Base-by-base conservation (phyloP, 768 basidiomycete species). In the Lanmaoa pseudosensibilis region DNA sequence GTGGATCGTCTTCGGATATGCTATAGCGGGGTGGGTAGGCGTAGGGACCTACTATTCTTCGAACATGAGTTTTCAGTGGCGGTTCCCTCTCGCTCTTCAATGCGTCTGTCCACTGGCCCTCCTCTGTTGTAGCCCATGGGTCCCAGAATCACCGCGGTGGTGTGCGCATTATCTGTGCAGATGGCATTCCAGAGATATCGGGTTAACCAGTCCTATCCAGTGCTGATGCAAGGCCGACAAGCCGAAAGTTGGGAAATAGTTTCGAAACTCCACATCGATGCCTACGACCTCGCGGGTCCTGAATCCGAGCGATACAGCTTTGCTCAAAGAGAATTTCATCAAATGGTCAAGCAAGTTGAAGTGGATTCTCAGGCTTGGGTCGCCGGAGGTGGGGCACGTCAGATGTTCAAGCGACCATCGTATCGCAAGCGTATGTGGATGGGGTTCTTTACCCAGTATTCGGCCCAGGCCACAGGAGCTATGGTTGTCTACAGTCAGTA, bases 341-440 rank as follows among this genome's bases (percentile, higher is more conserved):
- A 48, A 16, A 48, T 48, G 47, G 47, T 48, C 47, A 48, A 48
- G 30, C 50, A 41, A 33, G 30, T 47, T 32, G 44, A 47, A 16
- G 16, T 52, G 2, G 50, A 48, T 33, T 52, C 41, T 49, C 30
- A 32, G 33, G 39, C 38, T 8, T 23, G 30, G 16, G 34, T 49
- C 16, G 47, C 47, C 23, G 47, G 27, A 32, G 27, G 39, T 21
- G 40, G 41, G 6, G 30, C 21, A 32, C 15, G 30, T 33, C 50
- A 51, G 16, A 21, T 51, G 21, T 51, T 51, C 30, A 46, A 23
- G 32, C 32, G 50, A n/a, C 30, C 21, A 25, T 54, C 36, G 41
- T 55, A 55, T 49, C 47, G 46, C 53, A 50, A 50, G 46, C 37
- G 53, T 36, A 19, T 30, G 52, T 55, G 52, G 52, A 41, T 55